Evolutionary conservation across 2,329 filamentous ascomycete species (phyloP).

Genomic region (Fusarium austroafricanum): DNA sequence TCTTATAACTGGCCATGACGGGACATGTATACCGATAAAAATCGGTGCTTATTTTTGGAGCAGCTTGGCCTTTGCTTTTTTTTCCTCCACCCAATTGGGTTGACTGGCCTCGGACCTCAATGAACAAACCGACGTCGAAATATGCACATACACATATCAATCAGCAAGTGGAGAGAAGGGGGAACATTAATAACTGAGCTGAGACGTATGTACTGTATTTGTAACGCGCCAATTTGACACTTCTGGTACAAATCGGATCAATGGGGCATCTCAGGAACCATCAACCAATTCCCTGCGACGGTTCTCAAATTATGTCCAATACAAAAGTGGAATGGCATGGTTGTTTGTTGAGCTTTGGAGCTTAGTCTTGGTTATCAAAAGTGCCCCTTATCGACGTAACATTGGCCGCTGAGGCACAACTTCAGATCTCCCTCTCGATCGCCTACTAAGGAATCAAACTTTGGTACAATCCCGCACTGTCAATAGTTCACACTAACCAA

Average conservation of each 20-base stretch:
- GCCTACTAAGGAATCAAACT: slow-evolving; percentile 17
- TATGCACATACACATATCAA: slow-evolving; percentile 16
- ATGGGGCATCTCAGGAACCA: slow-evolving; percentile 9
- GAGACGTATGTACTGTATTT: slow-evolving; percentile 31
- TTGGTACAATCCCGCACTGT: slow-evolving; percentile 16
- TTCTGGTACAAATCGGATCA: slow-evolving; percentile 13
- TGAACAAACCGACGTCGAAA: slow-evolving; percentile 12
- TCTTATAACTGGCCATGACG: not conserved
- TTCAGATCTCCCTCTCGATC: not conserved
- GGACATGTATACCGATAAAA: not conserved
- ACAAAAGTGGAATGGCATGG: slow-evolving; percentile 9
- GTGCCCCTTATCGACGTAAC: slow-evolving; percentile 12
- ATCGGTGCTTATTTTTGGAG: slow-evolving; percentile 13
- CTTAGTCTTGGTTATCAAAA: slow-evolving; percentile 22
- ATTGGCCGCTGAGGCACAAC: slow-evolving; percentile 11
- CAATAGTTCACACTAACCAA: slow-evolving; percentile 23
- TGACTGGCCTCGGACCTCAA: slow-evolving; percentile 20
- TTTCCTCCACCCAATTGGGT: slow-evolving; percentile 13
- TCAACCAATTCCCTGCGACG: slow-evolving; percentile 7
- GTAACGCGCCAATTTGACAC: slow-evolving; percentile 27
- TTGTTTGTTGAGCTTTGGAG: slow-evolving; percentile 9
- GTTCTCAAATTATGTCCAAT: slow-evolving; percentile 6
- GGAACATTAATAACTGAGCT: slow-evolving; percentile 33
- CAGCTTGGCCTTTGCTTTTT: slow-evolving; percentile 31
- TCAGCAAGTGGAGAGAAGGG: slow-evolving; percentile 39